Conservation (phyloP, 176 grass and related monocot species). For the Phoenix roebelenii region DNA sequence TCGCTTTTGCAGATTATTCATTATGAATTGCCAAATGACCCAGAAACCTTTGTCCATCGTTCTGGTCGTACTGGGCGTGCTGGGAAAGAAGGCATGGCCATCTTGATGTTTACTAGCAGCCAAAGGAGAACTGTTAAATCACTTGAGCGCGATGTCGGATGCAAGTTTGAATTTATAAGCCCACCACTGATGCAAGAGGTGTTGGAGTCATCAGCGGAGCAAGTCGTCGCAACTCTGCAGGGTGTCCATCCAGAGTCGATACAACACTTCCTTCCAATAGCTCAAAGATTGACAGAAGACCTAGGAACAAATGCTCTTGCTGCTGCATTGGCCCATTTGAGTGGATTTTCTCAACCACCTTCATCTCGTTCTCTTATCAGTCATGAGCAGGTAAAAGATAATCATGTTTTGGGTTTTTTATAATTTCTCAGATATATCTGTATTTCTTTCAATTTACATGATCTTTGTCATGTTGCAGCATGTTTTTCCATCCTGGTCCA, state of each 20-base stretch:
- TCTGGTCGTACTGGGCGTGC: constrained; percentile 96
- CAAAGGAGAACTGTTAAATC: constrained; percentile 93
- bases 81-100: constrained; percentile 79
- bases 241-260: constrained; percentile 72
- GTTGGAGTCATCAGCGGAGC: constrained; percentile 82
- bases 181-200: constrained; percentile 69
- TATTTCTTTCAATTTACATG: too few relatives aligned
- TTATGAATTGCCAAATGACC: constrained; percentile 95
- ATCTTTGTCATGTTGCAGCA: too few relatives aligned
- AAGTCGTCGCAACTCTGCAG: constrained; percentile 73
- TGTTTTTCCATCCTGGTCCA: too few relatives aligned
- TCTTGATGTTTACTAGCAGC: constrained; percentile 94
- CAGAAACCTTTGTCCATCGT: constrained; percentile 97
- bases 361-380: constrained; percentile 87
- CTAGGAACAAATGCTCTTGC: constrained; percentile 79
- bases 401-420: too few relatives aligned
- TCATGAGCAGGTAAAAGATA: constrained; percentile 69
- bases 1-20: constrained; percentile 68
- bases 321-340: constrained; percentile 92
- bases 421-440: too few relatives aligned
- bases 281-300: constrained; percentile 59
- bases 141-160: constrained; percentile 81
- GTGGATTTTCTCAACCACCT: constrained; percentile 92
- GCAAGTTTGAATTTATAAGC: constrained; percentile 78
- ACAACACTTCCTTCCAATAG: constrained; percentile 62